A percentile compares a stretch with the other conserved stretches of the same genome.
phyloP scores from a whole-genome alignment of 768 basidiomycete genomes.

The Lactifluus volemus region DNA sequence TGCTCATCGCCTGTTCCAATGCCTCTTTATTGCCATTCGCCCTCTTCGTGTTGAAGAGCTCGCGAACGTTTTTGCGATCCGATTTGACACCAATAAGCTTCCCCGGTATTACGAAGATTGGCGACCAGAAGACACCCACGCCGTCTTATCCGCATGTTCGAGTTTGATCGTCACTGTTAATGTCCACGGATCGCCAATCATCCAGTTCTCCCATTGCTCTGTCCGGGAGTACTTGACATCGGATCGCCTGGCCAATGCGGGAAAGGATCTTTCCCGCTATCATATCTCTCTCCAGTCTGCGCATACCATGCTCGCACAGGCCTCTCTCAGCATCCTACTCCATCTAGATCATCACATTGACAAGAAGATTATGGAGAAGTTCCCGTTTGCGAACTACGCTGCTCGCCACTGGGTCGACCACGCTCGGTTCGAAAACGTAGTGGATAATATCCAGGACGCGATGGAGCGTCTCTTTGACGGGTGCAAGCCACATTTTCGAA shows the following conservation, averaged over 20 bases:
- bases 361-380: not conserved
- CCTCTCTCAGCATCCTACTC: not conserved
- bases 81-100: not conserved
- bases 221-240: constrained; percentile 8
- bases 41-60: constrained; percentile 9
- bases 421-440: not conserved
- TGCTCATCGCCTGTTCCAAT: constrained; percentile 2
- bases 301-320: not conserved
- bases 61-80: not conserved
- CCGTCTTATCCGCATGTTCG: not conserved
- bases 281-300: not conserved
- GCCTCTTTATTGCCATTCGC: not conserved
- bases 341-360: not conserved
- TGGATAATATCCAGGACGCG: not conserved
- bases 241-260: not conserved
- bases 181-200: not conserved
- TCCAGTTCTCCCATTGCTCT: constrained; percentile 5
- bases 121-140: not conserved
- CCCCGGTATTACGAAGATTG: not conserved
- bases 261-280: not conserved
- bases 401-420: constrained; percentile 2
- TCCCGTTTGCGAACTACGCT: not conserved
- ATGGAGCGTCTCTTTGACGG: not conserved
- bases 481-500: not conserved
- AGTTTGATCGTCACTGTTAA: not conserved